These are phyloP conservation scores for Curvularia lunata DNA, from an alignment of 2,329 filamentous ascomycete species.

Conservation along the genomic window DNA sequence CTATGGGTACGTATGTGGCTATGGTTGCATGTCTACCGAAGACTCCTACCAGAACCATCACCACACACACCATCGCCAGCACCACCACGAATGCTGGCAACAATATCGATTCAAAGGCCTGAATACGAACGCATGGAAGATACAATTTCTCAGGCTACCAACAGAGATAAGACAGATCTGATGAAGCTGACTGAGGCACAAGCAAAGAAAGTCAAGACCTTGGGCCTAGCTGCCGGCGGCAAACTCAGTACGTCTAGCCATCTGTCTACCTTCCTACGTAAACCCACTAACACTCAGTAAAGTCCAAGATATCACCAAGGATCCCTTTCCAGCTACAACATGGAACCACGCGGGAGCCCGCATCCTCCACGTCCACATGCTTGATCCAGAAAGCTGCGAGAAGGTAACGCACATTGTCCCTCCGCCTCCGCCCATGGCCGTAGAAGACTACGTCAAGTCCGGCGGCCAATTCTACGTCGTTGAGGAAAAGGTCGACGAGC, in stretches of 20 bases:
- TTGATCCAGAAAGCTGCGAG: background rate
- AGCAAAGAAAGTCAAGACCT: background rate
- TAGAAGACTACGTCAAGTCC: background rate
- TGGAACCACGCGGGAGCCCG: conserved; percentile 1
- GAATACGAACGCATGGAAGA: no score
- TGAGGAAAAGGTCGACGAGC: background rate
- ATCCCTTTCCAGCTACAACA: background rate
- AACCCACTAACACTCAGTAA: background rate
- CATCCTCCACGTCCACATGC: conserved; percentile 4
- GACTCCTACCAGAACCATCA: no score
- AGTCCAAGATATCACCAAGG: conserved; percentile 8
- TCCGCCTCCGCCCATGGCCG: background rate
- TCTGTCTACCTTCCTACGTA: background rate
- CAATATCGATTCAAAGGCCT: no score
- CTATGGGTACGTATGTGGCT: no score
- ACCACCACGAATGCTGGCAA: background rate
- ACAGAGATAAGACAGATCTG: background rate
- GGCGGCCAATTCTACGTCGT: background rate
- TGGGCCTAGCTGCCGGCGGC: conserved; percentile 3
- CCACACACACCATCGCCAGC: no score
- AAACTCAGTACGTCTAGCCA: background rate
- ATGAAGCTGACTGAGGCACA: background rate
- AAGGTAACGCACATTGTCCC: background rate
- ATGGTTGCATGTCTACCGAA: no score
- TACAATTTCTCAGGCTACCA: background rate